A percentile compares a stretch with the other conserved stretches of the same genome.
These are phyloP conservation scores for Picea sitchensis DNA, from an alignment of 75 land plant species.

Conservation along the genomic window DNA sequence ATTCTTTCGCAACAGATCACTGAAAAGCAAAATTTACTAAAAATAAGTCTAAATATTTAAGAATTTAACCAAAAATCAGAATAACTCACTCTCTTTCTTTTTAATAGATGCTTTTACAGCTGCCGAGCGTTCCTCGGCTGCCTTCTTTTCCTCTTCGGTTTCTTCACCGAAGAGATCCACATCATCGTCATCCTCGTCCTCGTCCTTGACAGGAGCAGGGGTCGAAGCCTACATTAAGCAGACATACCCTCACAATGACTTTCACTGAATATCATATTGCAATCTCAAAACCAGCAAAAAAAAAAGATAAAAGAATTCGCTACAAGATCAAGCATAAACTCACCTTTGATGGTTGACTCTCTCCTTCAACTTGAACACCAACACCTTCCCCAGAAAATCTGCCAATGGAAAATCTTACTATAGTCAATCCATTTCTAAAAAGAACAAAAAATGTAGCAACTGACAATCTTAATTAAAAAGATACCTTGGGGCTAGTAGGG, in stretches of 20 bases:
- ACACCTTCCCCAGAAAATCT: conserved; percentile 6
- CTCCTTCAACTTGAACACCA: background rate
- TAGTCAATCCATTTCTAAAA: background rate
- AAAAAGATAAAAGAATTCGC: background rate
- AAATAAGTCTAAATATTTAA: background rate
- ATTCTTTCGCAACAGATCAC: no score
- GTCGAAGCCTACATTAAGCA: background rate
- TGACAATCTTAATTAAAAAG: no score
- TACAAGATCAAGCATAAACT: background rate
- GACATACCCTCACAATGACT: background rate
- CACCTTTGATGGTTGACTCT: background rate
- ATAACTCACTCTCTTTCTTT: conserved; percentile 76
- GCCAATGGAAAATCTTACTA: background rate
- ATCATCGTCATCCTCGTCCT: conserved; percentile 61
- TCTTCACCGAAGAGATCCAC: conserved; percentile 96
- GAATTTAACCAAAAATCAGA: background rate
- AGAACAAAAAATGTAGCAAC: background rate
- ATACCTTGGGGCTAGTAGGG: conserved; percentile 56
- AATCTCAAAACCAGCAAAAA: background rate
- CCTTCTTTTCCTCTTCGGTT: conserved; percentile 97
- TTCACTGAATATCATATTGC: background rate
- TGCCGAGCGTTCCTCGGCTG: conserved; percentile 86
- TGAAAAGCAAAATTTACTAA: no score
- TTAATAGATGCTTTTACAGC: conserved; percentile 57
- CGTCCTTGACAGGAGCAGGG: conserved; percentile 33